These are phyloP conservation scores for Simplicillium sp. DNA, from an alignment of 2,329 filamentous ascomycete species.

Conservation along the genomic window DNA sequence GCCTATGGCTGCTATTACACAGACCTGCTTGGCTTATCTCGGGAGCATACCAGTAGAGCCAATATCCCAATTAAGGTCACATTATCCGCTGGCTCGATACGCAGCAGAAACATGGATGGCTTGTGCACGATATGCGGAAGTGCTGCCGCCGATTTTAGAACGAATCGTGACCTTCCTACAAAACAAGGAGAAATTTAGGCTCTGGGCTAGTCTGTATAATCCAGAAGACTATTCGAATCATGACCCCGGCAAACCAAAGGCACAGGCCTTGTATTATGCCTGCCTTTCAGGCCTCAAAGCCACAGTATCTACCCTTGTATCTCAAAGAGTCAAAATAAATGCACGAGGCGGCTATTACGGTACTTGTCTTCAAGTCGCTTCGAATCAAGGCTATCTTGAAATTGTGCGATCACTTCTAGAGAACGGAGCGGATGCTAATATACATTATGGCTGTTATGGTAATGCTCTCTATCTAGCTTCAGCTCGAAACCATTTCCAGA, in stretches of 20 bases:
- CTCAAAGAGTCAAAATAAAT: constrained; percentile 5
- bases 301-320: constrained; percentile 5
- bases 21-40: constrained; percentile 13
- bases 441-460: constrained; percentile 1
- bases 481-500: constrained; percentile 1
- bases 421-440: constrained; percentile 8
- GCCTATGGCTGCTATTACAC: constrained; percentile 10
- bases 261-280: constrained; percentile 9
- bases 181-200: constrained; percentile 5
- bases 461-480: constrained; percentile 6
- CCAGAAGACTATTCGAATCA: not conserved
- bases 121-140: constrained; percentile 5
- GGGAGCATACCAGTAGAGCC: constrained; percentile 5
- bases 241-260: constrained; percentile 4
- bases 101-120: constrained; percentile 11
- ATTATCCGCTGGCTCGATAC: constrained; percentile 12
- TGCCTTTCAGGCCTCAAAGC: constrained; percentile 5
- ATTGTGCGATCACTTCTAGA: constrained; percentile 1
- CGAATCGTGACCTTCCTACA: constrained; percentile 7
- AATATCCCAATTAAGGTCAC: constrained; percentile 1
- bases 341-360: constrained; percentile 6
- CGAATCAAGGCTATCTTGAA: constrained; percentile 1
- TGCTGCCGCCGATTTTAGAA: constrained; percentile 3
- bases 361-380: constrained; percentile 10
- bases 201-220: not conserved